Base-by-base conservation (phyloP, 345 rosid species). In the Draba incana region DNA sequence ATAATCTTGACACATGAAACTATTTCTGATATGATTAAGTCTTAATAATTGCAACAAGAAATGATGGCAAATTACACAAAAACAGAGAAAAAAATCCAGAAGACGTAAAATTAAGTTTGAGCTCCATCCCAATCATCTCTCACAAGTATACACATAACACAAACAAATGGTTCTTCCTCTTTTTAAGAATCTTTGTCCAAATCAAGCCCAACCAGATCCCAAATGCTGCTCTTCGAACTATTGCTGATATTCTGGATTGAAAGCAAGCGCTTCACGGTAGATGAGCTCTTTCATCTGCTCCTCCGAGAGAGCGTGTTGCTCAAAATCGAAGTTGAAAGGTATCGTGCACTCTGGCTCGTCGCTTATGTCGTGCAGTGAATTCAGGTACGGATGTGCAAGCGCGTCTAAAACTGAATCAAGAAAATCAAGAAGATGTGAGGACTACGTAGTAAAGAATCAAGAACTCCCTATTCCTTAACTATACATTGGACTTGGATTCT, bases 271-370 rank as follows among this genome's bases (percentile, higher is more conserved):
- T 75, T 94, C 97, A 52, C 82, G 80, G 74, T 89, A 89, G 35
- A 94, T 92, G 10, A 92, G 85, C 81, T 91, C 99, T 83, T 84
- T 95, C 97, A 92, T 94, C 76, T 94, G 98, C 50, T 88, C 99
- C 83, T 88, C 98, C 0, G 93, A 75, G 66, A 94, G 84, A 0
- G 97, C 96, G 43, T 89, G 92, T 77, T 88, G 91, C 86, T 94
- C 98, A 7, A 94, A 94, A 82, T 94, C 99, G 13, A 94, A 94
- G 88, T 71, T 88, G 84, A 94, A 94, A 41, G 98, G 98, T 48
- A 78, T 85, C 70, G 69, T 77, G 78, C 99, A 89, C 51, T 88
- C 83, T 2, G 99, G 99, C 79, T 94, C 99, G 3, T 94, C 99
- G 4, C 98, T 92, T 31, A 85, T 85, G 79, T 92, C 97, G 4